Evolutionary conservation across 1,284 basidiomycete species (phyloP), one percentile per base, ranked within the genome.

Genomic region (Gomphus bonarii): DNA sequence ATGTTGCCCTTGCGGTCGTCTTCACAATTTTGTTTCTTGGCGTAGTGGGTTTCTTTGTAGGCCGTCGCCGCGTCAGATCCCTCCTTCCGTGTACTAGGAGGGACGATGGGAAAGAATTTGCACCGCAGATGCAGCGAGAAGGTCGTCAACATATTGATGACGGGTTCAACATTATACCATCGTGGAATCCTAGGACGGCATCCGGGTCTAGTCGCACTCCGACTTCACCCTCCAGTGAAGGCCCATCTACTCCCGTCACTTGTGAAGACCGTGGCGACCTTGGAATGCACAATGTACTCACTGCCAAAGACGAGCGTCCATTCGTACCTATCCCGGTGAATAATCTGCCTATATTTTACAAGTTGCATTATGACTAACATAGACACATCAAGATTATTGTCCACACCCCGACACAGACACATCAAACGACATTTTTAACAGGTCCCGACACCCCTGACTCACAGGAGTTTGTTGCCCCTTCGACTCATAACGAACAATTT

Each of bases 1-100:
- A 50, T 30, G 48, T 57, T 48, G 40, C 51, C 22, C 36, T 57
- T 16, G 55, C 35, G 9, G 40, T 57, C 35, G 48, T 49, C 30
- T 36, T 57, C 28, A 35, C 35, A 18, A 22, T 50, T 10, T 11
- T 50, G n/a, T 18, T 57, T 12, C 35, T 50, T 20, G n/a, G 20
- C 12, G 16, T 57, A n/a, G 30, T 57, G 12, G 55, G 46, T 12
- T 20, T 40, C n/a, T 25, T 50, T 20, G 3, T 57, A 22, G 35
- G 35, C 14, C 55, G 55, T n/a, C 55, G 44, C 35, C 44, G 54
- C 35, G 35, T 28, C n/a, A 5, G 18, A 18, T 57, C 47, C 18
- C 38, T 36, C 3, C 50, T 51, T n/a, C 33, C 36, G 46, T 14
- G 25, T 25, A 48, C 18, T 10, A 30, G 28, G 25, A 30, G 22